Evolutionary conservation across 371 early-diverging fungal genomes (phyloP).

Genomic region (Funneliformis caledonium): DNA sequence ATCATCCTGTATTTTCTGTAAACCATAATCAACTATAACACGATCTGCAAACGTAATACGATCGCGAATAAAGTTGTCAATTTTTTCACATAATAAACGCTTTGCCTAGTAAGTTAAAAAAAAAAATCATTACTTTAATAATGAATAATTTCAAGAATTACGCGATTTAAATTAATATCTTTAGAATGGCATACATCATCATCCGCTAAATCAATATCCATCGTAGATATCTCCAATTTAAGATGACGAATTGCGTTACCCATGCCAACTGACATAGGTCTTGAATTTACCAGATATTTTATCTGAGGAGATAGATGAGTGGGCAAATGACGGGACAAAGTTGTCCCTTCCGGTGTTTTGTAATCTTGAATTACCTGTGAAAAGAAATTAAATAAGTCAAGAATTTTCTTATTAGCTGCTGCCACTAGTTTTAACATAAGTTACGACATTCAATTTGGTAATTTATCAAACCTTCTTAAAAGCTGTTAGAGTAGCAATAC

Average conservation of each 20-base stretch:
- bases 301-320: conserved; percentile 88
- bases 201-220: conserved; percentile 79
- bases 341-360: conserved; percentile 80
- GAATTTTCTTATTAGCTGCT: neutral
- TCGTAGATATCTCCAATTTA: conserved; percentile 81
- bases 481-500: conserved; percentile 82
- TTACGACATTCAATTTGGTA: neutral
- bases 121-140: neutral
- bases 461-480: conserved; percentile 72
- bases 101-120: conserved; percentile 45
- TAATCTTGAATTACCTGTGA: conserved; percentile 89
- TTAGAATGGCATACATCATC: conserved; percentile 67
- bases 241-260: conserved; percentile 92
- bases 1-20: conserved; percentile 90
- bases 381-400: neutral
- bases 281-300: conserved; percentile 80
- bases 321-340: conserved; percentile 84
- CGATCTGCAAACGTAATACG: conserved; percentile 86
- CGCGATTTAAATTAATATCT: conserved; percentile 22
- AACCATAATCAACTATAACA: conserved; percentile 76
- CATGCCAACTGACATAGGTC: conserved; percentile 94
- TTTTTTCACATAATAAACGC: conserved; percentile 64
- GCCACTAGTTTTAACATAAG: conserved; percentile 13
- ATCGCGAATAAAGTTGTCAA: conserved; percentile 90
- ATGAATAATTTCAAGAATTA: conserved; percentile 29